A percentile compares a stretch with the other conserved stretches of the same genome.
Evolutionary conservation across 441 rosid species (phyloP).

Genomic region (Adansonia grandidieri): DNA sequence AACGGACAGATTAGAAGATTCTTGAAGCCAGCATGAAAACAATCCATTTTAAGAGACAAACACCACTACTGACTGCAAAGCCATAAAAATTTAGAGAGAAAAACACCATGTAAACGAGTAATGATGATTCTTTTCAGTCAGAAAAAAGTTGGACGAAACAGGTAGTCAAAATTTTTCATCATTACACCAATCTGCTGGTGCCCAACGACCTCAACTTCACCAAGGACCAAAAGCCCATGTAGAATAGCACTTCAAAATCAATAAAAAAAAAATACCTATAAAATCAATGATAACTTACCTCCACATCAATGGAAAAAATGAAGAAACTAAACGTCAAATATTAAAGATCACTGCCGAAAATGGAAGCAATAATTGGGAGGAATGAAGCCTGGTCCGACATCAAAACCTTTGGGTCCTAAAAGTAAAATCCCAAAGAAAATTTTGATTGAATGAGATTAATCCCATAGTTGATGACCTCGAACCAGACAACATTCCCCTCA

Average conservation of each 20-base stretch:
- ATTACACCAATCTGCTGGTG: slow-evolving; percentile 52
- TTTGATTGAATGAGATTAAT: slow-evolving; percentile 11
- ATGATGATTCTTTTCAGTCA: too few relatives aligned
- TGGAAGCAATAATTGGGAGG: slow-evolving; percentile 64
- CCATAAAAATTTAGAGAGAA: slow-evolving; percentile 33
- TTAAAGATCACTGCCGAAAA: neutral
- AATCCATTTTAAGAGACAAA: slow-evolving; percentile 49
- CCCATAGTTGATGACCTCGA: slow-evolving; percentile 69
- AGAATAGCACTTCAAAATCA: neutral
- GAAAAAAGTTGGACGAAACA: neutral
- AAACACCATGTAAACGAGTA: too few relatives aligned
- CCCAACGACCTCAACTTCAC: slow-evolving; percentile 29
- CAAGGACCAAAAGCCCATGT: neutral
- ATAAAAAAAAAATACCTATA: slow-evolving; percentile 37
- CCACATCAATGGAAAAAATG: slow-evolving; percentile 16
- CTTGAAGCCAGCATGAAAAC: slow-evolving; percentile 51
- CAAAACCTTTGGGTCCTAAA: slow-evolving; percentile 25
- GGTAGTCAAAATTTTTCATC: slow-evolving; percentile 60
- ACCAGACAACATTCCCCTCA: slow-evolving; percentile 99
- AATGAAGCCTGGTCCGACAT: slow-evolving; percentile 90
- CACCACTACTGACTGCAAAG: slow-evolving; percentile 1
- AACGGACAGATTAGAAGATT: slow-evolving; percentile 51
- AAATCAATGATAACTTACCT: slow-evolving; percentile 31
- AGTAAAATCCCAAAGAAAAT: slow-evolving; percentile 22
- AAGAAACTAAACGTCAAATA: slow-evolving; percentile 30